phyloP scores from a whole-genome alignment of 371 early-diverging fungal genomes.

The Parasitella parasitica region DNA sequence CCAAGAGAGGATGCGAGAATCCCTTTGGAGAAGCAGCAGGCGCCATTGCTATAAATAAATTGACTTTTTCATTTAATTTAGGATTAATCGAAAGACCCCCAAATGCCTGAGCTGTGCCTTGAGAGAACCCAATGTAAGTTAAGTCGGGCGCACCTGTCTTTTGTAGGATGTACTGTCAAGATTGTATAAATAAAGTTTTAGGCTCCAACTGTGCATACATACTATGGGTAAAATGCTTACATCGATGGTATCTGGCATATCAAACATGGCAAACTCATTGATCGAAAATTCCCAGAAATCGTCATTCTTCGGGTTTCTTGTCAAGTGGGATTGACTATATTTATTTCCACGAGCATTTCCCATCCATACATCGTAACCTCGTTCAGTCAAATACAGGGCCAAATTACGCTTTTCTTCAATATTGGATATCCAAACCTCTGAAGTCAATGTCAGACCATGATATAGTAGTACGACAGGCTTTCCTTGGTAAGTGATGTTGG shows the following conservation, averaged over 20 bases:
- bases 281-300: constrained; percentile 93
- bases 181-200: background rate
- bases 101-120: constrained; percentile 90
- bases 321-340: constrained; percentile 84
- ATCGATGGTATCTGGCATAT: constrained; percentile 83
- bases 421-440: constrained; percentile 88
- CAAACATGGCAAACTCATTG: constrained; percentile 85
- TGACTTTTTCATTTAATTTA: constrained; percentile 75
- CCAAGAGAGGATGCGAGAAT: constrained; percentile 74
- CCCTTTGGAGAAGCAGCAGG: constrained; percentile 89
- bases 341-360: constrained; percentile 96
- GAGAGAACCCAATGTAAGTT: constrained; percentile 93
- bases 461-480: constrained; percentile 86
- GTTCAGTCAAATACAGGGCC: constrained; percentile 67
- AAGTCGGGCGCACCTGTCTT: constrained; percentile 74
- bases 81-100: constrained; percentile 80
- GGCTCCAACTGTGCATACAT: background rate
- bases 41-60: constrained; percentile 86
- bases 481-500: constrained; percentile 15
- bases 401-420: constrained; percentile 65
- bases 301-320: constrained; percentile 61
- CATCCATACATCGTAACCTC: constrained; percentile 95
- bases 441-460: constrained; percentile 92
- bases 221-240: constrained; percentile 40
- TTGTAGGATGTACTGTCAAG: constrained; percentile 80